Evolutionary conservation across 108 stramenopile species (phyloP), one percentile per base, ranked within the genome.

Genomic region (Nannochloropsis gaditana): DNA sequence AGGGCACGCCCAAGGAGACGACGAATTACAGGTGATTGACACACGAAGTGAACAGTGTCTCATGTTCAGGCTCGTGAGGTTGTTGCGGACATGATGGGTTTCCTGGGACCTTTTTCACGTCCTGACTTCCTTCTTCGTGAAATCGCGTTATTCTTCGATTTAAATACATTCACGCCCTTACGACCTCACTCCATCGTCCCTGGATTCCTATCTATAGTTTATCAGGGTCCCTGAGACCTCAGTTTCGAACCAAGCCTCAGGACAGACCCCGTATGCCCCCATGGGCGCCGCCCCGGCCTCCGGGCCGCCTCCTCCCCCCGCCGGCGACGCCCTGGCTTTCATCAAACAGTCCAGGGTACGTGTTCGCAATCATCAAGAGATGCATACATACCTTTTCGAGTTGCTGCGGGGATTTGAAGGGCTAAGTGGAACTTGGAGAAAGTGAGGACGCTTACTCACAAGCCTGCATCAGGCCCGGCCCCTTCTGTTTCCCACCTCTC

Each of bases 1-100:
- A n/a, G 59, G 59, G n/a, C 59, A 73, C 59, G 59, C 59, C n/a
- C 59, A 73, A 73, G 19, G n/a, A 73, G 59, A 73, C 19, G 59
- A 73, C 6, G 59, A 73, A 73, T 73, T 73, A n/a, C 59, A 73
- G 59, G 59, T 73, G 1, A 31, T 31, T 31, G 31, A 31, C 31
- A 31, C 31, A 31, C 31, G 31, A 31, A 31, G 31, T 31, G 31
- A 31, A 31, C 31, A 31, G 31, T 31, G 31, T 31, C 31, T 31
- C 31, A 31, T 31, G 31, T 0, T 31, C 31, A 31, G 31, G 31
- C 31, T 31, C 31, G 31, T 31, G 31, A 31, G 31, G 31, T 31
- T 31, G 31, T 31, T 31, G 31, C 31, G 31, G 31, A 31, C 31
- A 31, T 31, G 31, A 31, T 31, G 31, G 31, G 31, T 31, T 31